Base-by-base conservation (phyloP, 164 flowering plant genomes). In the Platanus orientalis region DNA sequence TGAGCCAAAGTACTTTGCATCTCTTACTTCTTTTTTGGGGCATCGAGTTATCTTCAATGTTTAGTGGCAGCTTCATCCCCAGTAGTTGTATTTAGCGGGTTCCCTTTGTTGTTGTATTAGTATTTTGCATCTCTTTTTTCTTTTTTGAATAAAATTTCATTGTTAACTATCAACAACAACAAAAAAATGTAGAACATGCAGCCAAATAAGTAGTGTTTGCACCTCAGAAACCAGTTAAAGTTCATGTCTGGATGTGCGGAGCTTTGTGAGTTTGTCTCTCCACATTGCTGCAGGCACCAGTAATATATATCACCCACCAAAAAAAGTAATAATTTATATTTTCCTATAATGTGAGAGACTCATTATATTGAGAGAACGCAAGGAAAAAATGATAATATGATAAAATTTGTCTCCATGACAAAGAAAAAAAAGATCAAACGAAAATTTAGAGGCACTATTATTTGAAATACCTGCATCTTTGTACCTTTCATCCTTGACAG, bases 401-500 rank as follows among this genome's bases (percentile, higher is more conserved):
- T 7, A 29, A 39, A 28, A 28, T 49, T 36, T 24, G 27, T 28
- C 19, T 20, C 24, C 1, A 36, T 10, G 9, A 7, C 27, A 24
- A 39, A 2, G 20, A 14, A 60, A 16, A 52, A n/a, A n/a, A n/a
- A n/a, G n/a, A n/a, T n/a, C n/a, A 30, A 12, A 19, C 4, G 29
- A 6, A 42, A 24, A 13, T n/a, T 13, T n/a, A 7, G 29, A 20
- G 26, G 44, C 14, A 21, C 7, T 7, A 21, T 21, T 28, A 20
- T 36, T 24, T 63, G 32, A 34, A 7, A 26, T 78, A 89, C 96
- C 96, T 81, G 96, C 96, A 76, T 87, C 96, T 30, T n/a, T 68
- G 76, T 81, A 90, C 57, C 90, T 76, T 74, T 90, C 96, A 66
- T 87, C 90, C 61, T 68, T 58, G 58, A 71, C 72, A 45, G 94